Conservation (phyloP, 495 filamentous ascomycete species). For the Cudoniella acicularis region DNA sequence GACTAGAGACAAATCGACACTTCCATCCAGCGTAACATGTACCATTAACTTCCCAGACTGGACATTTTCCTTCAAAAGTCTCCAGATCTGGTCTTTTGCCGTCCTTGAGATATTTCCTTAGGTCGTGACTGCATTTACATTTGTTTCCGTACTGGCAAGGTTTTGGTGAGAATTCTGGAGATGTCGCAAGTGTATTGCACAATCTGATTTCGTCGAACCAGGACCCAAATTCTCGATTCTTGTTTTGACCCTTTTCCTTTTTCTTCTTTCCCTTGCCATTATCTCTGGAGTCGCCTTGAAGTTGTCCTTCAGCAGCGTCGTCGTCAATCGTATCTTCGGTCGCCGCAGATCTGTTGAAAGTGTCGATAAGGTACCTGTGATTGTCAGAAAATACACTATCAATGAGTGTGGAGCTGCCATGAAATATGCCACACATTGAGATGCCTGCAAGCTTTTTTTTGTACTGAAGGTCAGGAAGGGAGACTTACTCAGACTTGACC, state of each 20-base stretch:
- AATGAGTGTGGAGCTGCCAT: too few species aligned
- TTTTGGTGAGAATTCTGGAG: conserved; percentile 71
- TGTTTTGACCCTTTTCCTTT: conserved; percentile 80
- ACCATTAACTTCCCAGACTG: conserved; percentile 71
- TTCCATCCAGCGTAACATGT: conserved; percentile 83
- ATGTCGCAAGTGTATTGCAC: conserved; percentile 64
- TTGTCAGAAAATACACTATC: too few species aligned
- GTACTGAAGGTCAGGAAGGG: neutral
- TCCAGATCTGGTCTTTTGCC: conserved; percentile 75
- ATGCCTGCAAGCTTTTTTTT: too few species aligned
- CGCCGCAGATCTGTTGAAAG: neutral
- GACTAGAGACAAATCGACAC: conserved; percentile 81
- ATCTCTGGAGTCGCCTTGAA: conserved; percentile 19
- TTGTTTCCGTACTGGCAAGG: conserved; percentile 69
- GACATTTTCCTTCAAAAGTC: conserved; percentile 72
- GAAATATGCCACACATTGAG: too few species aligned
- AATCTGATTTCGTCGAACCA: conserved; percentile 75
- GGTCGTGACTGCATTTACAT: conserved; percentile 75
- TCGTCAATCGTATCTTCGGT: conserved; percentile 33
- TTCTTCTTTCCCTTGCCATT: conserved; percentile 53
- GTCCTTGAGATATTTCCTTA: conserved; percentile 79
- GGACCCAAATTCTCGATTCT: conserved; percentile 74
- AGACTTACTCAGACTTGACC: conserved; percentile 77
- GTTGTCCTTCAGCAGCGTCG: conserved; percentile 60
- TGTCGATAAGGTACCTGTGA: conserved; percentile 21